Evolutionary conservation across 2,329 filamentous ascomycete species (phyloP).

Genomic region (Penicillium sumatraense): DNA sequence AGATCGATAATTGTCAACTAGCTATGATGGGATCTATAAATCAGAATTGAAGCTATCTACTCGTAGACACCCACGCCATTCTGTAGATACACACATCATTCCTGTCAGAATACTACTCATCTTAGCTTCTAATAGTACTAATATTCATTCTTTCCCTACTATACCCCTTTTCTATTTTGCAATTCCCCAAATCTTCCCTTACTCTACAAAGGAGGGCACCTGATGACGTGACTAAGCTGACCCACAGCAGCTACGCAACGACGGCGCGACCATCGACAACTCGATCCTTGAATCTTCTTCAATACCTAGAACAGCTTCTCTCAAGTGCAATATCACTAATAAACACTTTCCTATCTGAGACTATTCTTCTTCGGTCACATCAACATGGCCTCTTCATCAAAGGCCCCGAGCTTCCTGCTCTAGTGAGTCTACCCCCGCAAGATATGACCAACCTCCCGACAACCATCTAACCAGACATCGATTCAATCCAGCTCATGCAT

Average conservation of each 20-base stretch:
- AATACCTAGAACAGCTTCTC: neutral
- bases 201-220: too few relatives aligned
- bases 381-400: conserved; percentile 73
- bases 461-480: conserved; percentile 1
- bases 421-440: conserved; percentile 61
- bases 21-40: too few relatives aligned
- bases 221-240: conserved; percentile 12
- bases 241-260: conserved; percentile 6
- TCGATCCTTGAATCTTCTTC: neutral
- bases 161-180: too few relatives aligned
- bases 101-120: too few relatives aligned
- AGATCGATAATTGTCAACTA: too few relatives aligned
- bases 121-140: too few relatives aligned
- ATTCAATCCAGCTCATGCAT: conserved; percentile 75
- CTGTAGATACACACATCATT: too few relatives aligned
- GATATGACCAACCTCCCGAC: conserved; percentile 3
- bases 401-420: conserved; percentile 68
- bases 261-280: neutral
- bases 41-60: too few relatives aligned
- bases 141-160: too few relatives aligned
- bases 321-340: neutral
- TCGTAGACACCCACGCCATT: too few relatives aligned
- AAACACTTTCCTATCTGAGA: neutral
- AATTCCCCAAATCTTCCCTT: too few relatives aligned
- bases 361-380: neutral